Base-by-base conservation (phyloP, 2,329 filamentous ascomycete species). In the Talaromyces sp. region DNA sequence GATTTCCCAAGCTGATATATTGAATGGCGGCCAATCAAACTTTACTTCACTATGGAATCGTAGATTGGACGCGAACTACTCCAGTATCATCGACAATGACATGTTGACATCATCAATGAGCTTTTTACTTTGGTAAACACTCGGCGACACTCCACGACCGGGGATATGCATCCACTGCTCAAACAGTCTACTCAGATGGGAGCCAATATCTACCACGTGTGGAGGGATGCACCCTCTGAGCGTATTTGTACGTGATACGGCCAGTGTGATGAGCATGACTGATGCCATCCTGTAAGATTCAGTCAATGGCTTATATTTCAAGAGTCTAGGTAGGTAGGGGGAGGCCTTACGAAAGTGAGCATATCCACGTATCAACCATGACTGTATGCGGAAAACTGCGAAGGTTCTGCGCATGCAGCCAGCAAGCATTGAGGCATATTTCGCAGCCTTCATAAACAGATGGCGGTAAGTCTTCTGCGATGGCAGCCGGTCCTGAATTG, bases 301-400 rank as follows among this genome's bases (percentile, higher is more conserved):
- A 3, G 13, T 27, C 22, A 27, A 31, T 50, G 5, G n/a, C 13
- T 9, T 16, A 31, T 16, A 9, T 13, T 16, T 6, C 11, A 9
- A 16, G 22, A 16, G 13, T 27, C 27, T 31, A 31, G 27, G 13
- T 50, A 4, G 27, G 22, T 9, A 27, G 3, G 82, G 31, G 1
- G 14, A 3, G 41, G 27, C 19, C 81, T 70, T 72, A 84, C 82
- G 82, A 84, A 0, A 85, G 68, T 0, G 82, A 82, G 54, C 83
- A 85, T 24, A 85, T 84, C 83, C 83, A 85, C 0, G 82, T 83
- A 67, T 85, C 83, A 1, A 85, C 78, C 39, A 85, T 70, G 0
- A 85, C 77, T 0, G 83, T 85, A 57, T 85, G 83, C 0, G 79
- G 74, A 63, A 82, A 84, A 0, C 79, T 79, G 24, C 80, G 69